phyloP scores from a whole-genome alignment of 768 basidiomycete species.

The Holtermannia corniformis region DNA sequence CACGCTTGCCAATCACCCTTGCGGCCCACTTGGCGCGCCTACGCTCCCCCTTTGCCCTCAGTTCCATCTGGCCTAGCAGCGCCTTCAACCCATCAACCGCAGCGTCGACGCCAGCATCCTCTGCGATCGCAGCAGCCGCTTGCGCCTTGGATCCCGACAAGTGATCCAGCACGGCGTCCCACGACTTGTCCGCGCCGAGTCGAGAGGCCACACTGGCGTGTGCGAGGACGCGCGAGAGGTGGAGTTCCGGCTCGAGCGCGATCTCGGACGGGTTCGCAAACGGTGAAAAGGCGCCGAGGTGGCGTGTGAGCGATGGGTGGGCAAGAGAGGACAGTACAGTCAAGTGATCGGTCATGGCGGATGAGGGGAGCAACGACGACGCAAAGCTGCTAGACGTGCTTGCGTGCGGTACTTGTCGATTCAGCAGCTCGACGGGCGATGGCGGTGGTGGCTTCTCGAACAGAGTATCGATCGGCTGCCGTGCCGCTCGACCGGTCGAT shows the following conservation, averaged over 20 bases:
- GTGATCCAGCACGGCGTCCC: slow-evolving; percentile 58
- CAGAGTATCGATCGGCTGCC: background rate
- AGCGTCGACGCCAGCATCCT: slow-evolving; percentile 6
- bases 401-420: background rate
- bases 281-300: slow-evolving; percentile 7
- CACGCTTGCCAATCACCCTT: slow-evolving; percentile 12
- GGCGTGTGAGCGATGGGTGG: slow-evolving; percentile 10
- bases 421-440: background rate
- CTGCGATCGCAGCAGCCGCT: slow-evolving; percentile 44
- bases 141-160: slow-evolving; percentile 45
- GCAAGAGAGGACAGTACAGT: slow-evolving; percentile 9
- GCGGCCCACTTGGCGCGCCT: background rate
- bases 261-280: slow-evolving; percentile 8
- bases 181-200: slow-evolving; percentile 54
- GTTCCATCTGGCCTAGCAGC: slow-evolving; percentile 6
- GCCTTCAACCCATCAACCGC: slow-evolving; percentile 13
- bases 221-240: slow-evolving; percentile 69
- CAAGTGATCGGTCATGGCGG: slow-evolving; percentile 8
- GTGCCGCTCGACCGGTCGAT: slow-evolving; percentile 1
- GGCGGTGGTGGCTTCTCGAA: slow-evolving; percentile 6
- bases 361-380: background rate
- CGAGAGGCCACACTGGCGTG: slow-evolving; percentile 61
- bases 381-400: background rate
- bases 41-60: slow-evolving; percentile 7
- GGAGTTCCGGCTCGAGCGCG: slow-evolving; percentile 63